phyloP scores from a whole-genome alignment of 1,284 basidiomycete genomes.

The Earliella scabrosa region DNA sequence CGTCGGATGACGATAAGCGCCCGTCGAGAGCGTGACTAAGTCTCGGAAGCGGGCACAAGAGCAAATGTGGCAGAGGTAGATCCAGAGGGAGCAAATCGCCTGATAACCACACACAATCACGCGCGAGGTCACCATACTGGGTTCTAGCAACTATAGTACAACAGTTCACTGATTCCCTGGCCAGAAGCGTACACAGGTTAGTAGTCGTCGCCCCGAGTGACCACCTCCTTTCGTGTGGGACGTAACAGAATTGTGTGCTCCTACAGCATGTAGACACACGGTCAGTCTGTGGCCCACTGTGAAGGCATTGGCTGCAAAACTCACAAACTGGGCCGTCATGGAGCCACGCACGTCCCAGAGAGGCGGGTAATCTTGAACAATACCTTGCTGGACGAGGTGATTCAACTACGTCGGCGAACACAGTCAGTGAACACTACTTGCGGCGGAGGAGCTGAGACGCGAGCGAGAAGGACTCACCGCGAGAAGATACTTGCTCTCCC shows the following conservation, averaged over 20 bases:
- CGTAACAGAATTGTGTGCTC: conserved; percentile 91
- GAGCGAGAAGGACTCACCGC: conserved; percentile 63
- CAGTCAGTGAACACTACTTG: conserved; percentile 3
- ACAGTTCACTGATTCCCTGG: conserved; percentile 6
- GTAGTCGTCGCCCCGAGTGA: conserved; percentile 94
- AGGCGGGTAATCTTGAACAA: conserved; percentile 96
- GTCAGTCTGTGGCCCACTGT: neutral
- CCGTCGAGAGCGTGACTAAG: too few relatives aligned
- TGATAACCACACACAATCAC: neutral
- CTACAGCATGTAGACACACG: conserved; percentile 44
- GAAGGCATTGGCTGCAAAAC: conserved; percentile 34
- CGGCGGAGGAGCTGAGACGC: neutral
- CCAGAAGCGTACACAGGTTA: conserved; percentile 19
- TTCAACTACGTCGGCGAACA: conserved; percentile 67
- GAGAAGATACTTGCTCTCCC: conserved; percentile 95
- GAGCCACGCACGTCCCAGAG: conserved; percentile 77
- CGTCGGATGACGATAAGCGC: too few relatives aligned
- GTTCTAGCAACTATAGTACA: conserved; percentile 2
- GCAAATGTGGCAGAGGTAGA: too few relatives aligned
- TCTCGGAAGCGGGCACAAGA: too few relatives aligned
- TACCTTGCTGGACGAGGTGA: conserved; percentile 85
- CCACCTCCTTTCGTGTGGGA: conserved; percentile 92
- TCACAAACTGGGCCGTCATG: conserved; percentile 94
- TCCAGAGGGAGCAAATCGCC: too few relatives aligned
- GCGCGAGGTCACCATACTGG: conserved; percentile 13